phyloP scores from a whole-genome alignment of 495 filamentous ascomycete species.

The Penicillium steckii region DNA sequence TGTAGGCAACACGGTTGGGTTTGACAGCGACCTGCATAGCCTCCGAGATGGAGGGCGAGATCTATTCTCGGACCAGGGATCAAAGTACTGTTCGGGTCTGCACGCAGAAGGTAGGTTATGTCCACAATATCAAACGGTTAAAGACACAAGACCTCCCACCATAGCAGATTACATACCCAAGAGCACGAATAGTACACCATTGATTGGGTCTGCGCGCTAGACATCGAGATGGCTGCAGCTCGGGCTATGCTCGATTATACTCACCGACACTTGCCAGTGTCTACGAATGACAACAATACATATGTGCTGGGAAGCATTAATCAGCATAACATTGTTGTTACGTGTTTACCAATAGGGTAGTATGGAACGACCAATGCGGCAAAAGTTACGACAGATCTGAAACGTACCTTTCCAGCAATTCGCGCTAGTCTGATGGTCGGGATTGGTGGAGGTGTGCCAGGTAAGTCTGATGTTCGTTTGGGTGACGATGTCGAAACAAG shows the following conservation, averaged over 20 bases:
- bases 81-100: too few relatives aligned
- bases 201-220: slow-evolving; percentile 38
- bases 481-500: slow-evolving; percentile 36
- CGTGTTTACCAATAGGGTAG: slow-evolving; percentile 34
- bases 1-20: too few relatives aligned
- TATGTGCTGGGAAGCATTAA: slow-evolving; percentile 32
- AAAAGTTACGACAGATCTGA: slow-evolving; percentile 19
- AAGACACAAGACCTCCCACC: too few relatives aligned
- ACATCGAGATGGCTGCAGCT: slow-evolving; percentile 35
- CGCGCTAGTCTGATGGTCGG: slow-evolving; percentile 34
- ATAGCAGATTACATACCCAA: too few relatives aligned
- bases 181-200: too few relatives aligned
- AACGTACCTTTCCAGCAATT: slow-evolving; percentile 25
- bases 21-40: too few relatives aligned
- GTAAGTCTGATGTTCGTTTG: slow-evolving; percentile 27
- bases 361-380: slow-evolving; percentile 24
- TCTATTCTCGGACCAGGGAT: too few relatives aligned
- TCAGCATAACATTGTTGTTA: slow-evolving; percentile 45
- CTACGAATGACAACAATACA: slow-evolving; percentile 25
- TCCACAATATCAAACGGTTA: too few relatives aligned
- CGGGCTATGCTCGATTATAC: slow-evolving; percentile 29
- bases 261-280: slow-evolving; percentile 17
- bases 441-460: slow-evolving; percentile 30
- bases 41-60: too few relatives aligned
- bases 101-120: too few relatives aligned